Conservation (phyloP, 352 stramenopile species). For the Aphanomyces invadans region DNA sequence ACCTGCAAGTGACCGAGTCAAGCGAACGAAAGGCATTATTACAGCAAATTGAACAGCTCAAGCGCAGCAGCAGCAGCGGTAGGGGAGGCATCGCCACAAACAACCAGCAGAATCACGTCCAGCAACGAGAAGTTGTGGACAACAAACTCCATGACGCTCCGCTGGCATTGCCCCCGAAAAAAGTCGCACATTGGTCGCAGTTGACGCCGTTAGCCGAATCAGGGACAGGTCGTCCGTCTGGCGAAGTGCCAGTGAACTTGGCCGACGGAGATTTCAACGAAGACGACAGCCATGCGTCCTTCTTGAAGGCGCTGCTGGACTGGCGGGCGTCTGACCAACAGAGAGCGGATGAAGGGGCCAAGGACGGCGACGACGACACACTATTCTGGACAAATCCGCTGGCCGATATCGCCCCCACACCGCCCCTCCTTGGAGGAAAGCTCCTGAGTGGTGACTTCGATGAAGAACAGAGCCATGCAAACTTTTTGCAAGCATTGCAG, state of each 20-base stretch:
- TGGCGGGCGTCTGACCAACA: constrained; percentile 45
- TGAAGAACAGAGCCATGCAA: constrained; percentile 59
- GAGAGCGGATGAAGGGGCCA: constrained; percentile 14
- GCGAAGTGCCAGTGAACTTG: constrained; percentile 53
- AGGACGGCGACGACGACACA: constrained; percentile 31
- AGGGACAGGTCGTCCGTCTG: constrained; percentile 13
- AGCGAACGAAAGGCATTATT: constrained; percentile 54
- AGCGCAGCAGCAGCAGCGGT: constrained; percentile 21
- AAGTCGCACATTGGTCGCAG: constrained; percentile 59
- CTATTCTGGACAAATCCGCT: constrained; percentile 64
- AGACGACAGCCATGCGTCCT: constrained; percentile 59
- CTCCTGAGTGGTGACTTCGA: constrained; percentile 56
- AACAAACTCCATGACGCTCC: constrained; percentile 41
- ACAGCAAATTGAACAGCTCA: constrained; percentile 45
- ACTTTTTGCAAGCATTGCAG: constrained; percentile 47
- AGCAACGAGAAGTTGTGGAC: constrained; percentile 43
- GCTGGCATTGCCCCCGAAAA: constrained; percentile 11
- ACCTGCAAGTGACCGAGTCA: constrained; percentile 48
- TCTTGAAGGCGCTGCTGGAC: constrained; percentile 72
- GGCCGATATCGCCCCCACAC: constrained; percentile 2
- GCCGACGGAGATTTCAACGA: constrained; percentile 70
- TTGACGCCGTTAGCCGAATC: constrained; percentile 45
- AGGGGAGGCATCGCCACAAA: background rate
- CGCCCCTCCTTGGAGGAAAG: constrained; percentile 29
- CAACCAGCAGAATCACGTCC: constrained; percentile 5